These are phyloP conservation scores for Fonsecaea multimorphosa DNA, from an alignment of 2,329 filamentous ascomycete species.

Conservation along the genomic window DNA sequence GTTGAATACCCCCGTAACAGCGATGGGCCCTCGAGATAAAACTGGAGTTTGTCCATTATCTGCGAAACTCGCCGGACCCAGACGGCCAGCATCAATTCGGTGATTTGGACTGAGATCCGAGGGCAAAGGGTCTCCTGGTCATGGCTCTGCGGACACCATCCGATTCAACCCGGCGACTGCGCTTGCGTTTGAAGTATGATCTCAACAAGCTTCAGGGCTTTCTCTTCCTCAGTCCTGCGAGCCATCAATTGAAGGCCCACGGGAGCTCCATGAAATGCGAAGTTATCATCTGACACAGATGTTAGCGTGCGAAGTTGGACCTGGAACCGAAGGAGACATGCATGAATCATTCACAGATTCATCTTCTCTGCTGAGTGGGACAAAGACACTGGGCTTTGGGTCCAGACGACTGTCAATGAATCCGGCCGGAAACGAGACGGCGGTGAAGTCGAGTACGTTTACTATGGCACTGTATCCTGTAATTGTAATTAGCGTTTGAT, in stretches of 20 bases:
- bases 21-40: neutral
- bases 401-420: slow-evolving; percentile 21
- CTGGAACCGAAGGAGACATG: slow-evolving; percentile 1
- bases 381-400: slow-evolving; percentile 3
- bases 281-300: slow-evolving; percentile 49
- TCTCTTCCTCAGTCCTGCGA: slow-evolving; percentile 61
- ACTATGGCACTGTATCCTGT: slow-evolving; percentile 66
- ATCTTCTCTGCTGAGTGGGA: slow-evolving; percentile 45
- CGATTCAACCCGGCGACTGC: neutral
- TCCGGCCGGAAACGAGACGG: slow-evolving; percentile 54
- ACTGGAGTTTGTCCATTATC: neutral
- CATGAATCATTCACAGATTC: slow-evolving; percentile 19
- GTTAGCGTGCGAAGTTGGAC: neutral
- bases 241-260: slow-evolving; percentile 62
- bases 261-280: slow-evolving; percentile 53
- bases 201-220: slow-evolving; percentile 54
- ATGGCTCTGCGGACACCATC: neutral
- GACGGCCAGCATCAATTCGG: neutral
- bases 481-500: slow-evolving; percentile 9
- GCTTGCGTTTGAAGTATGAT: slow-evolving; percentile 39
- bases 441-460: slow-evolving; percentile 67
- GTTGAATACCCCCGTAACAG: slow-evolving; percentile 44
- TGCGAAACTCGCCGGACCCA: neutral
- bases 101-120: neutral
- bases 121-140: neutral